Percentiles rank a stretch among this genome's conserved stretches.
Evolutionary conservation across 129 eudicot species (phyloP).

Genomic region (Mikania micrantha): DNA sequence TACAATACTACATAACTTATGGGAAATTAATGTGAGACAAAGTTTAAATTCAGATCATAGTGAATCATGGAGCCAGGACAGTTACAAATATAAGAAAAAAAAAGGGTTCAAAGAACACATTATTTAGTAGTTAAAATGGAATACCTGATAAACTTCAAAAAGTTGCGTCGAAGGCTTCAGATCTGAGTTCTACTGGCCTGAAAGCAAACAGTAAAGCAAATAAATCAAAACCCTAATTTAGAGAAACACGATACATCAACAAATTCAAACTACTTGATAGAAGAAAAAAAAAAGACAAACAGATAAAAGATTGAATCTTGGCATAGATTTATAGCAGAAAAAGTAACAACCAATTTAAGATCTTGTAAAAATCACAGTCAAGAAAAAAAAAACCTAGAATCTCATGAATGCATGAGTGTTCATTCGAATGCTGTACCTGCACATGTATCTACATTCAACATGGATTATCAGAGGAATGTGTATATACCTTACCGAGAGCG

Average conservation of each 20-base stretch:
- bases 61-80: background rate
- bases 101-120: background rate
- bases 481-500: constrained; percentile 28
- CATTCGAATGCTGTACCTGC: constrained; percentile 6
- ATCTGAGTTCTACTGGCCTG: constrained; percentile 43
- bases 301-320: background rate
- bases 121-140: background rate
- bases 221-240: constrained; percentile 15
- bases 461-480: constrained; percentile 14
- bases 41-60: constrained; percentile 21
- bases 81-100: background rate
- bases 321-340: constrained; percentile 3
- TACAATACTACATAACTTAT: background rate
- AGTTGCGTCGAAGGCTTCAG: constrained; percentile 31
- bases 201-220: constrained; percentile 13
- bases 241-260: constrained; percentile 6
- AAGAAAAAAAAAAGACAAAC: background rate
- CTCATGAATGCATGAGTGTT: background rate
- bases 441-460: constrained; percentile 5
- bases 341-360: too few relatives aligned
- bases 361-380: background rate
- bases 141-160: constrained; percentile 8
- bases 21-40: background rate
- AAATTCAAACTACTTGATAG: background rate
- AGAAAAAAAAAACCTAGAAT: constrained; percentile 25